Base-by-base conservation (phyloP, 495 filamentous ascomycete species). In the Parmelia sp. region DNA sequence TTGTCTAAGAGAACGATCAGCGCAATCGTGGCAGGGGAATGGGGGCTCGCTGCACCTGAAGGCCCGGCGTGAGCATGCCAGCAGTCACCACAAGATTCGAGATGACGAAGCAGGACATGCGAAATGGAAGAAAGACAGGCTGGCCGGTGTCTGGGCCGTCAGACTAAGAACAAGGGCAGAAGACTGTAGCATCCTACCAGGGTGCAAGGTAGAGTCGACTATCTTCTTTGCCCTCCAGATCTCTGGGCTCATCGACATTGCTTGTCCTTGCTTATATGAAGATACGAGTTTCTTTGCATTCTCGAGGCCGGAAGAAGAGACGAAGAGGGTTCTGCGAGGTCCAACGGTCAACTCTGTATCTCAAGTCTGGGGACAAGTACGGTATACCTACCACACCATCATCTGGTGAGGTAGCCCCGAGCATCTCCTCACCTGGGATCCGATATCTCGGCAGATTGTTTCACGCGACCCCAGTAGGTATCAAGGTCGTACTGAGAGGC, bases 141-240 rank as follows among this genome's bases (percentile, higher is more conserved):
- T 89, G 78, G 58, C 92, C 94, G 8, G 93, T 97, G 75, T 98
- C 94, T 91, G 45, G 61, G 44, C 49, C 21, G 37, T 57, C 51
- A 63, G 36, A 7, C 35, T 17, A 8, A 35, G 25, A 21, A 33
- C 9, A 6, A 3, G 19, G 23, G 9, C 17, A 12, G 25, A 25
- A 6, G 14, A 14, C 27, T 17, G 15, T 23, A 63, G 29, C 40
- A n/a, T 39, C 77, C 62, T 84, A 90, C 90, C 91, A 55, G 94
- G 94, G 74, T 98, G 94, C 62, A 98, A 74, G 11, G 94, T 97
- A 55, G 95, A 92, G 75, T 98, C 94, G 29, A 96, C 86, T 63
- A 96, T 84, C 80, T 97, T 96, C 83, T 98, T 98, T 42, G 94
- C 94, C 65, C 80, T 80, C 94, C 94, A 98, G 69, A 97, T 74